phyloP scores from a whole-genome alignment of 1,139 yeast genomes.

The Magnusiomyces tetraspermus region DNA sequence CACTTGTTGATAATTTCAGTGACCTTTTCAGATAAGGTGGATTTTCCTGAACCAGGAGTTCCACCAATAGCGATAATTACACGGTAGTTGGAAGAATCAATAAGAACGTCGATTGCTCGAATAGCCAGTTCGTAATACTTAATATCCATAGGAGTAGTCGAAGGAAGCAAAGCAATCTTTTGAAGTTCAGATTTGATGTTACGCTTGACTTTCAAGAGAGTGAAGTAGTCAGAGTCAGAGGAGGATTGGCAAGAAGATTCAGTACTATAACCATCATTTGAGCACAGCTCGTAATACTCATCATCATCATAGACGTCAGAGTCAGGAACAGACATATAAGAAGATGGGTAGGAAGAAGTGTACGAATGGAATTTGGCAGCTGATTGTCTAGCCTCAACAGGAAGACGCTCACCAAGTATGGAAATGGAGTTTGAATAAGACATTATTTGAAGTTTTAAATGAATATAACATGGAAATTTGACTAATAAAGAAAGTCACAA shows the following conservation, averaged over 20 bases:
- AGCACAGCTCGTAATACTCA: background rate
- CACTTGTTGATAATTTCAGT: conserved; percentile 18
- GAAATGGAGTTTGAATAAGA: no score
- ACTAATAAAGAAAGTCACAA: no score
- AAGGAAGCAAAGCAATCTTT: background rate
- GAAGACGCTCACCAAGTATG: no score
- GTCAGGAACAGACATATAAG: background rate
- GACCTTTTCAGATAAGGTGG: conserved; percentile 48
- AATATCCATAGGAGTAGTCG: background rate
- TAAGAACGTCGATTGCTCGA: background rate
- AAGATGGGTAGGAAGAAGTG: background rate
- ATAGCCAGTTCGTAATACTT: background rate
- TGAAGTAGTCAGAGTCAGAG: background rate
- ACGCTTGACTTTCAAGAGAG: background rate
- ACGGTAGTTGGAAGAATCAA: conserved; percentile 24
- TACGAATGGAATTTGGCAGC: background rate
- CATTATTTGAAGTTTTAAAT: no score
- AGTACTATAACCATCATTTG: background rate
- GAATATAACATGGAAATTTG: no score
- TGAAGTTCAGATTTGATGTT: background rate
- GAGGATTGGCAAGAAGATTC: background rate
- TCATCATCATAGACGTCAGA: background rate
- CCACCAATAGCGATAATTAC: conserved; percentile 56
- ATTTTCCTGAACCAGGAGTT: conserved; percentile 76
- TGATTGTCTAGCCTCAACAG: no score